Evolutionary conservation across 1,284 basidiomycete species (phyloP), one percentile per base, ranked within the genome.

Genomic region (Ceratobasidium sp.): DNA sequence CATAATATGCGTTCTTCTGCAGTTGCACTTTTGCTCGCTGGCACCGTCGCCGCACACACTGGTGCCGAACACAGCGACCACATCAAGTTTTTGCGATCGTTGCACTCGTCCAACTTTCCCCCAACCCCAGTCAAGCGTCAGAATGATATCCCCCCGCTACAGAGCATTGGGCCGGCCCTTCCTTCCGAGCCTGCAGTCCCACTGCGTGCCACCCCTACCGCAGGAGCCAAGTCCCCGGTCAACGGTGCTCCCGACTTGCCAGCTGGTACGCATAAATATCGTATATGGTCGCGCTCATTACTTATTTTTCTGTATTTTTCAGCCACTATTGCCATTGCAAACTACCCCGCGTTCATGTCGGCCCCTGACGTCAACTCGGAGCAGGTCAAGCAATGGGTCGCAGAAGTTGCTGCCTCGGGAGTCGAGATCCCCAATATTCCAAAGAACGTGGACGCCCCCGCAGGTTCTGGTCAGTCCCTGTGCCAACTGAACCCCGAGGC

Each of bases 321-420:
- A 58, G 70, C 67, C 23, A 39, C 69, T 7, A 50, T 72, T 25
- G 64, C 53, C 53, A 23, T 69, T 25, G 52, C 70, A n/a, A 67
- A 56, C 62, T 74, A 72, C 59, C 73, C 73, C 16, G 39, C 69
- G 13, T 75, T 81, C 19, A 82, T 83, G 72, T 69, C 74, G 2
- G 70, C 76, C 7, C 82, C 82, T 4, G 78, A 80, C 3, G 76
- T 77, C 62, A 74, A 81, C 76, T 82, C 81, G n/a, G 50, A 75
- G 9, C 73, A 80, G 71, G 80, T 82, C 47, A 75, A 81, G 74
- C 69, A 72, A 60, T 82, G 82, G 81, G 71, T 83, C 41, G 72
- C 75, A 13, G 73, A 76, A 68, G 73, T 77, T 30, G 68, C 62
- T 47, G 54, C 56, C 19, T 68, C 56, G 27, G 60, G 60, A n/a